Evolutionary conservation across 1,284 basidiomycete genomes (phyloP).

Genomic region (Mycosarcoma mackinlayi): DNA sequence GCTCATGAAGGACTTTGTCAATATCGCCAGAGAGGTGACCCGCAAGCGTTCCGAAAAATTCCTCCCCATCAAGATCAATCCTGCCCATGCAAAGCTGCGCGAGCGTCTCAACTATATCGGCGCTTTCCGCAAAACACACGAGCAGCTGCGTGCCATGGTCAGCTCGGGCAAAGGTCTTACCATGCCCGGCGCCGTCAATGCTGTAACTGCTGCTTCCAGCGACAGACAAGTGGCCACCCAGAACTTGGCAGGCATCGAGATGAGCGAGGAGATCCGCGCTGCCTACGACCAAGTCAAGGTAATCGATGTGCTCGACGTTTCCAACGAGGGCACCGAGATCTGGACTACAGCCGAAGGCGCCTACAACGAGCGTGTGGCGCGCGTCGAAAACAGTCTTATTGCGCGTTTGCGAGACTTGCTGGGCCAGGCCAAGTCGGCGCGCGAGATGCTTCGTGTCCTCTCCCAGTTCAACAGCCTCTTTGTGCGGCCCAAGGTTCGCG

Average conservation of each 20-base stretch:
- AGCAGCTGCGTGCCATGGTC: constrained; percentile 97
- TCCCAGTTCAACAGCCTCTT: constrained; percentile 98
- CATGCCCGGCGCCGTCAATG: constrained; percentile 18
- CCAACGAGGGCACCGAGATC: constrained; percentile 91
- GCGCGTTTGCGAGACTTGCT: constrained; percentile 88
- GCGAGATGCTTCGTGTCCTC: constrained; percentile 99
- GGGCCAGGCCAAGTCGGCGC: constrained; percentile 95
- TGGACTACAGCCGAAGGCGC: constrained; percentile 96
- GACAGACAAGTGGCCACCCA: constrained; percentile 57
- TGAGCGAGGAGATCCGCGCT: constrained; percentile 96
- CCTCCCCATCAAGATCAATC: constrained; percentile 93
- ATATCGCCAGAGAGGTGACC: constrained; percentile 93
- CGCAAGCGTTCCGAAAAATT: constrained; percentile 92
- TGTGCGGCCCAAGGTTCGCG: constrained; percentile 85
- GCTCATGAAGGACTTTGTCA: constrained; percentile 96
- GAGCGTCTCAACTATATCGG: constrained; percentile 87
- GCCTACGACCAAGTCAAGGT: constrained; percentile 91
- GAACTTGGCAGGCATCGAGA: constrained; percentile 78
- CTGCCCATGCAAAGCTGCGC: constrained; percentile 90
- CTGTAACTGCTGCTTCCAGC: constrained; percentile 11
- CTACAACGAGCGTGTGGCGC: constrained; percentile 95
- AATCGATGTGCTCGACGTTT: constrained; percentile 90
- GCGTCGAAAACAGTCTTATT: constrained; percentile 99
- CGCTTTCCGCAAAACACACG: constrained; percentile 93
- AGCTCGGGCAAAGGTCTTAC: constrained; percentile 82